Evolutionary conservation across 805 yeast genomes (phyloP).

Genomic region (Scheffersomyces coipomensis): DNA sequence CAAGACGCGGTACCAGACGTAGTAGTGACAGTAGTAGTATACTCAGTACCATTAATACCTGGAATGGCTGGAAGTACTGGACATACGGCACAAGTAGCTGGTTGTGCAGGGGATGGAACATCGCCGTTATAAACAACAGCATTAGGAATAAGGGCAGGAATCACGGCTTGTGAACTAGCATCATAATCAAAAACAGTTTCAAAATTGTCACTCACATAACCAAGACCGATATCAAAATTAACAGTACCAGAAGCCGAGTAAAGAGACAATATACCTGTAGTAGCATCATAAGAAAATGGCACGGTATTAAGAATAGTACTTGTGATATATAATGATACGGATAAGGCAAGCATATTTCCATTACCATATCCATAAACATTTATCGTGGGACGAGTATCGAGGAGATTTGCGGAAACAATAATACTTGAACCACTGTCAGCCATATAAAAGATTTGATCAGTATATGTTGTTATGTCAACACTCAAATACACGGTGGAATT

Average conservation of each 20-base stretch:
- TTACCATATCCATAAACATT: conserved; percentile 21
- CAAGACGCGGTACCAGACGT: background rate
- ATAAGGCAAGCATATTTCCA: conserved; percentile 15
- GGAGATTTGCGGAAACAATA: conserved; percentile 8
- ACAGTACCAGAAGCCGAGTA: conserved; percentile 6
- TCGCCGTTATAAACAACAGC: conserved; percentile 13
- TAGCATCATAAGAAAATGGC: conserved; percentile 7
- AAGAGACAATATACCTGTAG: conserved; percentile 19
- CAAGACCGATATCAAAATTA: conserved; percentile 20
- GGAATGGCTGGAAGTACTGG: conserved; percentile 3
- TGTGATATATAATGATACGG: conserved; percentile 6
- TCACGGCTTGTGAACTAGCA: conserved; percentile 14
- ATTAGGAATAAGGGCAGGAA: conserved; percentile 16
- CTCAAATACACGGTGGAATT: conserved; percentile 8
- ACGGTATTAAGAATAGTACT: background rate
- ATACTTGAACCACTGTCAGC: conserved; percentile 12
- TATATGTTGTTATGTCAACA: conserved; percentile 9
- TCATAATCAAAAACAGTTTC: conserved; percentile 15
- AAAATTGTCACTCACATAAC: conserved; percentile 15
- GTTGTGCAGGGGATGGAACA: conserved; percentile 17
- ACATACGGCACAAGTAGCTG: conserved; percentile 19
- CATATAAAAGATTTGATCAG: conserved; percentile 14
- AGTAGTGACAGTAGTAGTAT: background rate
- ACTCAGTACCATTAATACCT: background rate
- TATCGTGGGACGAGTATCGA: conserved; percentile 7